These are phyloP conservation scores for Cercophora scortea DNA, from an alignment of 495 filamentous ascomycete species.

Conservation along the genomic window DNA sequence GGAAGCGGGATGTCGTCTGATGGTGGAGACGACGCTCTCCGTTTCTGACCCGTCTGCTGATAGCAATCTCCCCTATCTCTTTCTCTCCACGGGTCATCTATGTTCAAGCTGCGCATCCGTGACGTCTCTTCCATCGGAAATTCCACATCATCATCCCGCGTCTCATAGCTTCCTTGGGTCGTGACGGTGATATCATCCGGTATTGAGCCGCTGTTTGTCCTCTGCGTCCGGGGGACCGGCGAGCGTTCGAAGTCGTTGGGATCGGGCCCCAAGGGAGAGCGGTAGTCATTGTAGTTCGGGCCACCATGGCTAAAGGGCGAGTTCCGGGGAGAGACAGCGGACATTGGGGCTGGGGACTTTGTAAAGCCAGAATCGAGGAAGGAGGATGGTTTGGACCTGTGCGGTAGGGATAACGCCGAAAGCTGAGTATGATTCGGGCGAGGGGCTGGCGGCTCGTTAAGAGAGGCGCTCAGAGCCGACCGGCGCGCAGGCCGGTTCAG, in stretches of 20 bases:
- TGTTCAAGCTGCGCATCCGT: slow-evolving; percentile 48
- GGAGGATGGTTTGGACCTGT: slow-evolving; percentile 25
- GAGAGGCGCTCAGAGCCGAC: slow-evolving; percentile 43
- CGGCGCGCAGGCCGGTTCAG: slow-evolving; percentile 53
- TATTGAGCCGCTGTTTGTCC: slow-evolving; percentile 40
- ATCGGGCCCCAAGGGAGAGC: slow-evolving; percentile 39
- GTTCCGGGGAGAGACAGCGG: slow-evolving; percentile 42
- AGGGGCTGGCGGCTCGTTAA: slow-evolving; percentile 36
- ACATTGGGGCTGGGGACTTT: slow-evolving; percentile 36
- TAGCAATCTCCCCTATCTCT: slow-evolving; percentile 21
- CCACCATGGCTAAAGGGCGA: slow-evolving; percentile 39
- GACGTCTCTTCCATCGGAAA: slow-evolving; percentile 61
- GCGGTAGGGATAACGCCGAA: slow-evolving; percentile 43
- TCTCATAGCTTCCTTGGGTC: slow-evolving; percentile 37
- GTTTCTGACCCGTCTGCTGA: slow-evolving; percentile 55
- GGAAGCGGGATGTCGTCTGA: slow-evolving; percentile 59
- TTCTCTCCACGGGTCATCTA: slow-evolving; percentile 40
- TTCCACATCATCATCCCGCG: slow-evolving; percentile 55
- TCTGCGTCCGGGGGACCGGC: slow-evolving; percentile 51
- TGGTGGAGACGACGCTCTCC: slow-evolving; percentile 74
- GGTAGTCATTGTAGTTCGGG: slow-evolving; percentile 33
- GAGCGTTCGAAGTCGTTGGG: slow-evolving; percentile 41
- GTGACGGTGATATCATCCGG: slow-evolving; percentile 31
- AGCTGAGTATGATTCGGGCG: slow-evolving; percentile 42
- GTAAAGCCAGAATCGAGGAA: slow-evolving; percentile 38